Base-by-base conservation (phyloP, 345 rosid genomes). In the Erucastrum elatum region DNA sequence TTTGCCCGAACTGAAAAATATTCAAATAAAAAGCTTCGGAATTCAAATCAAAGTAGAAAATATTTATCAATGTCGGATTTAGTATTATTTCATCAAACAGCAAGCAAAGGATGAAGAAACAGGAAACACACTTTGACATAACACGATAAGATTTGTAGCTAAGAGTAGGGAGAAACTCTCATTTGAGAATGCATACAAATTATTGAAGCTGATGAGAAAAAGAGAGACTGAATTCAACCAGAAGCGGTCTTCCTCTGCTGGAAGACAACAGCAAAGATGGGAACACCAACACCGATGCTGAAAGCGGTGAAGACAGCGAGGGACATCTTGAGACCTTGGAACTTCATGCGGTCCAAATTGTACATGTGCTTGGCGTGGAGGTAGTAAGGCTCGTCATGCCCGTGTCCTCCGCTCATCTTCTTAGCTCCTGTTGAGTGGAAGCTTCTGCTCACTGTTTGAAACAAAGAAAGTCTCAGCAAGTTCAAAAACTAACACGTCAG, bases 311-410 rank as follows among this genome's bases (percentile, higher is more conserved):
- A 85, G 64, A 95, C 99, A 3, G 69, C 94, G 9, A 95, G 90
- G 66, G 97, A 78, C 94, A 93, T 90, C 86, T 87, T 95, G 81
- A 95, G 83, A 58, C 17, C 84, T 82, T 91, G 99, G 81, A 85
- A 63, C 68, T 88, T 90, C 97, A 95, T 93, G 81, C 89, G 87
- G 82, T 91, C 98, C 92, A 93, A 84, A 82, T 95, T 93, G 90
- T 95, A 95, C 99, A 95, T 93, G 87, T 93, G 97, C 86, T 95
- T 93, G 1, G 98, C 90, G 68, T 95, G 97, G 5, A 95, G 80
- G 85, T 93, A 95, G 83, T 58, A 89, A 33, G 90, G 93, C 69
- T 95, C 96, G 9, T 88, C 88, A 62, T 92, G 89, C 49, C 86
- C 91, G 72, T 88, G 91, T 55, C 85, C 92, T 78, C 95, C 94